These are phyloP conservation scores for Torulaspora microellipsoides DNA, from an alignment of 805 yeast species.

Conservation along the genomic window DNA sequence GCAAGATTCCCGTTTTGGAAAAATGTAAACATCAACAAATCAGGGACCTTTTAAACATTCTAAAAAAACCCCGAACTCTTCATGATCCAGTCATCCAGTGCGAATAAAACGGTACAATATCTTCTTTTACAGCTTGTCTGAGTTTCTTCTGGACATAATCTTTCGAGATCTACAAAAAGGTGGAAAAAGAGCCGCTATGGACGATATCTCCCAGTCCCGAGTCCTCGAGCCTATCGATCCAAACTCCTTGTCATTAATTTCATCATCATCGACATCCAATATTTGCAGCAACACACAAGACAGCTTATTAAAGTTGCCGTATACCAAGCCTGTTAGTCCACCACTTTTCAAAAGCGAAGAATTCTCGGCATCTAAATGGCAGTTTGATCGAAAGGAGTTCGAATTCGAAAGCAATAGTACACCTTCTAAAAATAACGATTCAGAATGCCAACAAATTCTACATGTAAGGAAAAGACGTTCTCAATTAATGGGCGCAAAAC, in stretches of 20 bases:
- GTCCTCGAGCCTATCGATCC: slow-evolving; percentile 28
- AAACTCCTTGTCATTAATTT: slow-evolving; percentile 24
- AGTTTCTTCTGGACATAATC: too few relatives aligned
- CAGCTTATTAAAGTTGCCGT: slow-evolving; percentile 7
- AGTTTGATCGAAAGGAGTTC: slow-evolving; percentile 26
- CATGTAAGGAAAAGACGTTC: slow-evolving; percentile 23
- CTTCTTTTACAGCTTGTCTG: too few relatives aligned
- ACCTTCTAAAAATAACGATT: slow-evolving; percentile 23
- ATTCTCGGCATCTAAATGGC: slow-evolving; percentile 25
- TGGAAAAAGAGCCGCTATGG: slow-evolving; percentile 4
- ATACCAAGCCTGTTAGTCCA: slow-evolving; percentile 14
- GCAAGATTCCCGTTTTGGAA: too few relatives aligned
- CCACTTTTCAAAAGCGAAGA: slow-evolving; percentile 15
- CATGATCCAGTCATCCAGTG: neutral
- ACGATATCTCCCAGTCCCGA: slow-evolving; percentile 13
- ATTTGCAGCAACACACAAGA: slow-evolving; percentile 10
- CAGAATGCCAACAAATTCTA: slow-evolving; percentile 8
- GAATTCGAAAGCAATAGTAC: slow-evolving; percentile 31
- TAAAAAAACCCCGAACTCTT: neutral
- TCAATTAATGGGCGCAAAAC: slow-evolving; percentile 29
- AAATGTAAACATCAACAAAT: slow-evolving; percentile 5
- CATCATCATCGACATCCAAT: slow-evolving; percentile 19
- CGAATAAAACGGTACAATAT: too few relatives aligned
- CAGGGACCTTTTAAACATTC: neutral
- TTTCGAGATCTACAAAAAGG: too few relatives aligned